A percentile compares a stretch with the other conserved stretches of the same genome.
Conservation (phyloP, 2,329 filamentous ascomycete genomes). For the Nemania abortiva region DNA sequence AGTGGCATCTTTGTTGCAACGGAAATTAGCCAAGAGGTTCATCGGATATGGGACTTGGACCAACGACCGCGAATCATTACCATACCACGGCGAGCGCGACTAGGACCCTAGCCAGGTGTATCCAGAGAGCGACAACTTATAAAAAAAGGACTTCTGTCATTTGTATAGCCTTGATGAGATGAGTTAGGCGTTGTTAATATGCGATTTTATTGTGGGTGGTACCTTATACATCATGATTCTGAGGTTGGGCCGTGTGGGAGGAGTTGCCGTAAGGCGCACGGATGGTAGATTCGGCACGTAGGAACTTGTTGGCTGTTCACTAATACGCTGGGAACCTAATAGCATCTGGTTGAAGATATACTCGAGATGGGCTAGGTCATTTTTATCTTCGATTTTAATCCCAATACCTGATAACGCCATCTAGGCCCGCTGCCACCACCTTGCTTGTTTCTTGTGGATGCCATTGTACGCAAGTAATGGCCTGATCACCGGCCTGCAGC, state of each 20-base stretch:
- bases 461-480: conserved; percentile 91
- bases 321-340: not conserved
- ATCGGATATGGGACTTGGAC: conserved; percentile 1
- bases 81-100: conserved; percentile 30
- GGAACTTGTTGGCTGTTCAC: not conserved
- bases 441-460: conserved; percentile 98
- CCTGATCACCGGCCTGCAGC: conserved; percentile 83
- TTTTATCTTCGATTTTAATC: conserved; percentile 67
- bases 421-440: conserved; percentile 88
- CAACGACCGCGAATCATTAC: conserved; percentile 31
- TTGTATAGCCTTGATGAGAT: conserved; percentile 8
- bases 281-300: not conserved
- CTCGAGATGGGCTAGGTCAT: conserved; percentile 2
- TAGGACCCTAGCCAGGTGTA: conserved; percentile 1
- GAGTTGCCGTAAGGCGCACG: not conserved
- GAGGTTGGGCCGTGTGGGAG: not conserved
- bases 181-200: conserved; percentile 14
- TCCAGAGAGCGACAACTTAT: not conserved
- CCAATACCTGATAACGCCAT: conserved; percentile 92
- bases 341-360: conserved; percentile 6
- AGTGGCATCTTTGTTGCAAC: conserved; percentile 30
- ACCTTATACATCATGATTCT: conserved; percentile 27
- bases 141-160: not conserved
- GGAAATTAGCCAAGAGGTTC: conserved; percentile 24
- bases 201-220: conserved; percentile 10